These are phyloP conservation scores for Blepharisma stoltei DNA, from an alignment of 73 alveolate genomes.

Conservation along the genomic window DNA sequence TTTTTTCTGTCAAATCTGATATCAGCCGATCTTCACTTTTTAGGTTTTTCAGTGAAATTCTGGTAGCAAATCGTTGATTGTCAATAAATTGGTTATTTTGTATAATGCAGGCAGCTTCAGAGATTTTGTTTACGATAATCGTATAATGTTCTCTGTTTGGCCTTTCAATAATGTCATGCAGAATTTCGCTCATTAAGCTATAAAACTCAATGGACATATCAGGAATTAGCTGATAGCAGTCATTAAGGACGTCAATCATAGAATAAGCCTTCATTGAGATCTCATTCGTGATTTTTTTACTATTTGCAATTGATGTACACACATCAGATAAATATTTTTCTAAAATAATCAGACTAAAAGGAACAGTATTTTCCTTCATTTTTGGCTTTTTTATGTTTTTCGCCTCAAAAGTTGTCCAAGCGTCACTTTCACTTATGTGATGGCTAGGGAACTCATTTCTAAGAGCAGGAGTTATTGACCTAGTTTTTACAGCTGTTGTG, in stretches of 20 bases:
- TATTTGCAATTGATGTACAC: background rate
- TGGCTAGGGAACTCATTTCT: too few relatives aligned
- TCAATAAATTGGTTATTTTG: too few relatives aligned
- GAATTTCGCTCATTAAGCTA: background rate
- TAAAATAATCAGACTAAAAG: background rate
- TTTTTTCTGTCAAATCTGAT: background rate
- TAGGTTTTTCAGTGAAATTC: too few relatives aligned
- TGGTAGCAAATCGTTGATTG: too few relatives aligned
- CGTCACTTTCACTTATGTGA: too few relatives aligned
- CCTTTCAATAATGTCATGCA: background rate
- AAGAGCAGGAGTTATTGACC: too few relatives aligned
- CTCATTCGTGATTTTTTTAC: background rate
- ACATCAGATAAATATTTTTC: slow-evolving; percentile 20
- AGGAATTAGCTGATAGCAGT: background rate
- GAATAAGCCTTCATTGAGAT: background rate
- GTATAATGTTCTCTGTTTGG: background rate
- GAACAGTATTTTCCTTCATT: too few relatives aligned
- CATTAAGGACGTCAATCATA: slow-evolving; percentile 15
- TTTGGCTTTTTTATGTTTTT: too few relatives aligned
- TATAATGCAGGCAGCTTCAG: too few relatives aligned
- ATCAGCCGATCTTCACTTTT: background rate
- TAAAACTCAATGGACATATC: slow-evolving; percentile 20
- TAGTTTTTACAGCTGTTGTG: too few relatives aligned
- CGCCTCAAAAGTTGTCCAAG: too few relatives aligned
- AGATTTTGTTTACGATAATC: too few relatives aligned